Percentiles rank a stretch among this genome's conserved stretches.
phyloP scores from a whole-genome alignment of 2,329 filamentous ascomycete species.

The Endocalyx cinctus region DNA sequence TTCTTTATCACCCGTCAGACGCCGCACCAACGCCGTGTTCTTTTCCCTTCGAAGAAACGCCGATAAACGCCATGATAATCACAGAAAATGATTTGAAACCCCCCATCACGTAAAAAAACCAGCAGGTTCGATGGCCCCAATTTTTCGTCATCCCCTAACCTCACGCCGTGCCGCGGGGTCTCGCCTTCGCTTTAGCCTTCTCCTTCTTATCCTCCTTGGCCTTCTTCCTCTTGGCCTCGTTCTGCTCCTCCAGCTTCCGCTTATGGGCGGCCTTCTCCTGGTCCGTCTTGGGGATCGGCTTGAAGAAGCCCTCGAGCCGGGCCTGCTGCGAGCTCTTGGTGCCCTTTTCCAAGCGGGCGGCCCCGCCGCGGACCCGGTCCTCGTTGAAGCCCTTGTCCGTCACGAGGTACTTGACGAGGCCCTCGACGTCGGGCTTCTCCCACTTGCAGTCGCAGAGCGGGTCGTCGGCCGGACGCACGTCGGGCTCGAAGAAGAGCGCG shows the following conservation, averaged over 20 bases:
- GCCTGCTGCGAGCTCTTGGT: constrained; percentile 88
- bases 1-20: too few relatives aligned
- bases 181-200: constrained; percentile 86
- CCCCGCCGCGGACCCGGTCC: constrained; percentile 79
- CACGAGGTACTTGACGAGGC: constrained; percentile 83
- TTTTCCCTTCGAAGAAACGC: too few relatives aligned
- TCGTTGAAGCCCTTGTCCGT: constrained; percentile 96
- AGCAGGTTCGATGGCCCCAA: too few relatives aligned
- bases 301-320: constrained; percentile 94
- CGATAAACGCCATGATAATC: too few relatives aligned
- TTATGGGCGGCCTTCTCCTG: constrained; percentile 81
- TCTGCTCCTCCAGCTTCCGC: constrained; percentile 88
- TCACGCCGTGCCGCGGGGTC: constrained; percentile 59
- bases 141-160: too few relatives aligned
- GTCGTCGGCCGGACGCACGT: constrained; percentile 78
- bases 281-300: constrained; percentile 81
- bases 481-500: constrained; percentile 84
- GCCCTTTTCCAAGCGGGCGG: constrained; percentile 78
- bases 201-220: constrained; percentile 91
- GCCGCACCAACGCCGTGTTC: too few relatives aligned
- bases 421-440: constrained; percentile 89
- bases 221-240: constrained; percentile 92
- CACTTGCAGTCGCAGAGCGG: constrained; percentile 95
- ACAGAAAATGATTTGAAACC: too few relatives aligned
- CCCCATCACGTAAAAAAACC: too few relatives aligned